Conservation (phyloP, 176 grass and related monocot species). For the Eleusine coracana region DNA sequence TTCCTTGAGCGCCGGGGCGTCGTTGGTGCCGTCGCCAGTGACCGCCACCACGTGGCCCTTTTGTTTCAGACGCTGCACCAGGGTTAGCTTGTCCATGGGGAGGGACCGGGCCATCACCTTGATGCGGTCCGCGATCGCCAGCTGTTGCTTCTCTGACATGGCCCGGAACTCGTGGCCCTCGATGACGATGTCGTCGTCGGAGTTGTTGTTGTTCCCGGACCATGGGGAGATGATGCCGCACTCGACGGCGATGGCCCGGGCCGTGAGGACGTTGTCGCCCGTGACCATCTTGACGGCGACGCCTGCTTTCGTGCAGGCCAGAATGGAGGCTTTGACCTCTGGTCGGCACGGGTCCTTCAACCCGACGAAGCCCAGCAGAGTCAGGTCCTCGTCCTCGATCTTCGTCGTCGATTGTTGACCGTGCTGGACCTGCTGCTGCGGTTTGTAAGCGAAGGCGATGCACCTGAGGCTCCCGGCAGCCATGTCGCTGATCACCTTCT, state of each 20-base stretch:
- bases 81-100: slow-evolving; percentile 65
- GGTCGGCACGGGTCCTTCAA: slow-evolving; percentile 84
- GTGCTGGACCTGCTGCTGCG: background rate
- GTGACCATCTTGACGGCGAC: slow-evolving; percentile 93
- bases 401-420: background rate
- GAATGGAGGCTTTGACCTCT: slow-evolving; percentile 62
- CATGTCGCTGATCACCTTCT: slow-evolving; percentile 67
- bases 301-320: slow-evolving; percentile 55
- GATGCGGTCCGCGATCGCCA: slow-evolving; percentile 57
- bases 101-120: slow-evolving; percentile 66
- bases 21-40: slow-evolving; percentile 79
- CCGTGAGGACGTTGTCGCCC: slow-evolving; percentile 87
- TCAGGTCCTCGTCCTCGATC: slow-evolving; percentile 61
- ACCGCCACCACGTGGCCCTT: slow-evolving; percentile 84
- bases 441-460: slow-evolving; percentile 81
- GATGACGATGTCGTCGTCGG: slow-evolving; percentile 38
- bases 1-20: slow-evolving; percentile 82
- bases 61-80: slow-evolving; percentile 80
- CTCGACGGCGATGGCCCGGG: slow-evolving; percentile 69
- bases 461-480: slow-evolving; percentile 64
- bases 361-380: slow-evolving; percentile 71
- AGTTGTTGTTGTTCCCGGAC: background rate
- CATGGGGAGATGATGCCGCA: slow-evolving; percentile 62
- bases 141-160: slow-evolving; percentile 52
- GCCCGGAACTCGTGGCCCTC: slow-evolving; percentile 83